Base-by-base conservation (phyloP, 352 stramenopile species). In the Albugo laibachii region DNA sequence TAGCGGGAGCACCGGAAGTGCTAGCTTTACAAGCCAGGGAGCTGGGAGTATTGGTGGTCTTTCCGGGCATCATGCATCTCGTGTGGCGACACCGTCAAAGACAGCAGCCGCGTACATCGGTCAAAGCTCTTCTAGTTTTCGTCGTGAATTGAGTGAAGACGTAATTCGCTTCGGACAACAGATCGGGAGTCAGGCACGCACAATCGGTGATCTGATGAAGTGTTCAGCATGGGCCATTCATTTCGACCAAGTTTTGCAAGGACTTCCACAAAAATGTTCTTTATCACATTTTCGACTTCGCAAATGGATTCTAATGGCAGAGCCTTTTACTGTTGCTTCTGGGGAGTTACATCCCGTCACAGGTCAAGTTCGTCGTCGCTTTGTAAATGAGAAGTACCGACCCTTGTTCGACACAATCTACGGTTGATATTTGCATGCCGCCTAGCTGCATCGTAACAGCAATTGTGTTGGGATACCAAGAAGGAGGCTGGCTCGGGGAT, bases 241-340 rank as follows among this genome's bases (percentile, higher is more conserved):
- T 50, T 81, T 88, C 39, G 75, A 88, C 53, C 48, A 56, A 4
- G 54, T 75, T 45, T 52, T 88, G 11, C 70, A 83, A 19, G 34
- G 63, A 11, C 57, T 85, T 2, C 62, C 66, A 0, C 19, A 50
- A 8, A 47, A 61, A 6, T 72, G 72, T 41, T 59, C 56, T 1
- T 50, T 87, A n/a, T 80, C 75, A 0, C 69, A 67, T 16, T 69
- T 76, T 44, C 67, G 62, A 24, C 58, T 88, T 21, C 58, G 75
- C 46, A 88, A 85, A 55, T 88, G 75, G 75, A 80, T 83, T 45
- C 50, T 88, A 41, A 83, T 88, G 75, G 51, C 66, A 1, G 56
- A 74, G 11, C 56, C 65, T 18, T 83, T 85, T 43, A 58, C 67
- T 6, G 62, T 83, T 42, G 64, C 84, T 36, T 75, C 68, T 0